Base-by-base conservation (phyloP, 257 asterid genomes). In the Nyctanthes arbortristis region DNA sequence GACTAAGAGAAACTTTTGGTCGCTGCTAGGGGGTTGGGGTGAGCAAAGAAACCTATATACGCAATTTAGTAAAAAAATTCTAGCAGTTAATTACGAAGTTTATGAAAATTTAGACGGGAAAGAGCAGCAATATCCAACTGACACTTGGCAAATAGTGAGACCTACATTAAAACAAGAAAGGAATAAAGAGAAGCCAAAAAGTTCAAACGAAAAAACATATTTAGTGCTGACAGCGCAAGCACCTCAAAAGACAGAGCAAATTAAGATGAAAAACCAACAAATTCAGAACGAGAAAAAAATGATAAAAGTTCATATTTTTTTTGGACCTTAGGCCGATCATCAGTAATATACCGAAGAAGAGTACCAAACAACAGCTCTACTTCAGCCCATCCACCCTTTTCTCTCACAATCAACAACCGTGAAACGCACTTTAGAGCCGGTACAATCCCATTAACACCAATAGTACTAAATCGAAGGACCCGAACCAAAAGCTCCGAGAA, bases 271-370 rank as follows among this genome's bases (percentile, higher is more conserved):
- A 22, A 28, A 67, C 34, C 20, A 28, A 14, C 5, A 31, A n/a
- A 25, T n/a, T 31, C 8, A 39, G 14, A 27, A 34, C 5, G 20
- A 9, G 39, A 55, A 16, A 63, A 11, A 40, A 77, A n/a, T 3
- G 27, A 39, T 5, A 25, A 34, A 64, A 63, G 27, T 4, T 49
- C 27, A 52, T 9, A 36, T 11, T 27, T 30, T 52, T 20, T 31
- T 55, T 75, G 18, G 32, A 93, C 96, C 90, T 93, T 88, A 22
- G 76, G 70, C 29, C 86, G 81, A 34, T 79, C 96, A 73, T 93
- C 89, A 7, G 83, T 80, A 12, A 89, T 65, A 61, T 78, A 86
- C 63, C 77, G 68, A 49, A 86, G 61, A 52, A 91, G 80, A 43
- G 84, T 73, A 16, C 84, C 84, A 69, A 77, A 93, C 54, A 89